Base-by-base conservation (phyloP, 106 monocot genomes). In the Cymbidium sinense region DNA sequence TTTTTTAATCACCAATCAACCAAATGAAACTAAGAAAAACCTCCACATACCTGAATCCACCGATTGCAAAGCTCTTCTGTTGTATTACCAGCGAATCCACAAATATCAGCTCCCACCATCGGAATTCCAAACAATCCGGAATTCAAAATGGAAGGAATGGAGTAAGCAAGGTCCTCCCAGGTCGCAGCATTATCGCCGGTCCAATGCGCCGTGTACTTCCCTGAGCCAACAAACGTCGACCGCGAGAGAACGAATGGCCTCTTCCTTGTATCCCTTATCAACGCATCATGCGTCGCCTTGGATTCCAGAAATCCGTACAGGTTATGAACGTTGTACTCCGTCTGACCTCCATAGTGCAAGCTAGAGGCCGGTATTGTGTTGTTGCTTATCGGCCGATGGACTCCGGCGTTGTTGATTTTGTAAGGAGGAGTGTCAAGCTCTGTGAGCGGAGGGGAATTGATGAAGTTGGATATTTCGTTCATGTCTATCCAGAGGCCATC, bases 401-500 rank as follows among this genome's bases (percentile, higher is more conserved):
- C 75, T 3, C 88, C 88, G 6, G 84, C 69, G 15, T 87, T 86
- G 81, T 91, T 87, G 78, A 95, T 89, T 25, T 34, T 73, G 61
- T 95, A 91, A 27, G 94, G 89, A 13, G 91, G 91, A 15, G 83
- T 81, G 29, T 94, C 94, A 0, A 87, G 50, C 0, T 81, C 15
- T 28, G 76, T 87, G 43, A 82, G 34, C 7, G 87, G 76, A 2
- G 64, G 25, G 30, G 91, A 74, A 21, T 80, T 82, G 18, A 87
- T 55, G 87, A 95, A 89, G 81, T 91, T 95, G 73, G 91, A 87
- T 37, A 89, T 20, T 83, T 95, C 94, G 34, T 95, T 91, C 94
- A 95, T 95, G 81, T 95, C 89, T 58, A 95, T 86, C 94, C 94
- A 95, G 15, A 95, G 82, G 13, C 94, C 91, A 70, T 95, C 94